Evolutionary conservation across 2,329 filamentous ascomycete species (phyloP), one percentile per base, ranked within the genome.

Genomic region (Phoma sp.): DNA sequence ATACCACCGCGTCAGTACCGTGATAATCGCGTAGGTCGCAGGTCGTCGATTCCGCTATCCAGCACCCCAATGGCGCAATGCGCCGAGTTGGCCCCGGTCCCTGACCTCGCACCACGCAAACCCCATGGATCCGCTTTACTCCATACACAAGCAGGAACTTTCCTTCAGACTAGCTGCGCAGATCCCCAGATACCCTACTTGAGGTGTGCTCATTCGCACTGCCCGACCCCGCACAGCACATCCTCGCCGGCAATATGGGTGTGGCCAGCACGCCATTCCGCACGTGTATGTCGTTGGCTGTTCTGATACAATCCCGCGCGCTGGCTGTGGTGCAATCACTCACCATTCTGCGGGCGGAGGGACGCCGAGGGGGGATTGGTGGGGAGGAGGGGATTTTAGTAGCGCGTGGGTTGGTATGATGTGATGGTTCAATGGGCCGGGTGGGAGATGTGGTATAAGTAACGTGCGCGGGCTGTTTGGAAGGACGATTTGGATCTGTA

Each of bases 281-380:
- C 30, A n/a, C 36, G 29, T 14, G 14, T 14, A 52, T 52, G 48
- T 45, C 42, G 48, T 30, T 29, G 29, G 7, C 10, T 27, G 24
- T 30, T 41, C 37, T n/a, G 13, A 13, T 36, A 22, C 23, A 18
- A 22, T 25, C 24, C n/a, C 33, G n/a, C 40, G 38, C 13, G 7
- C 5, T 7, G 22, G 10, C 14, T 24, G 4, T 46, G 32, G 48
- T 46, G 48, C 37, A 25, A 52, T 52, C 48, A 29, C 41, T 52
- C 48, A 52, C 41, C 48, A 36, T 52, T 18, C 24, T 23, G 10
- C 25, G 24, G 27, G 13, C 49, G 49, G 49, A 52, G 22, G 30
- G 6, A 1, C 24, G 46, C 49, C 42, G 49, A 14, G 2, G 35
- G 22, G 35, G 0, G 2, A 23, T 9, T n/a, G 11, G 7, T 14